Evolutionary conservation across 2,329 filamentous ascomycete species (phyloP).

Genomic region (Aspergillus proliferans): DNA sequence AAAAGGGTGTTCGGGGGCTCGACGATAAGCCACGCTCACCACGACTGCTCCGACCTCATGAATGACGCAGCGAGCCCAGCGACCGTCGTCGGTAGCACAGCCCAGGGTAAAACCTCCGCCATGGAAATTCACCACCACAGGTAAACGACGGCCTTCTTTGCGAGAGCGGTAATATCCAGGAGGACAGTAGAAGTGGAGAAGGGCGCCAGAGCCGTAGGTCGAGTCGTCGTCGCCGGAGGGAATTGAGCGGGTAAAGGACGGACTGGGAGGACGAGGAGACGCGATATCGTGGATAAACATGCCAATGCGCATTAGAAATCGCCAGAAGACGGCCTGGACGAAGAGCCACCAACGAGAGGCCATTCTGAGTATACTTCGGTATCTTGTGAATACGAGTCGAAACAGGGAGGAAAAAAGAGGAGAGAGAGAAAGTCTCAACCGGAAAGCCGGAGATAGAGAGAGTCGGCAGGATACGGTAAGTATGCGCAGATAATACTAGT

Average conservation of each 20-base stretch:
- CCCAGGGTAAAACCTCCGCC: slow-evolving; percentile 59
- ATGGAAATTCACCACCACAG: slow-evolving; percentile 59
- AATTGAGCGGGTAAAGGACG: slow-evolving; percentile 54
- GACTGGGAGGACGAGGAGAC: slow-evolving; percentile 54
- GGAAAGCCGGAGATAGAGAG: too few relatives aligned
- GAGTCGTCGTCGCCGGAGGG: slow-evolving; percentile 44
- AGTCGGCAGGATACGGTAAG: too few relatives aligned
- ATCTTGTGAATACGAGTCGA: slow-evolving; percentile 5
- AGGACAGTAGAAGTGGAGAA: slow-evolving; percentile 58
- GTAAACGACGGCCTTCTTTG: slow-evolving; percentile 42
- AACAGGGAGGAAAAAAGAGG: not conserved
- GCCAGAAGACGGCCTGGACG: slow-evolving; percentile 60
- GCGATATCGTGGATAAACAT: slow-evolving; percentile 63
- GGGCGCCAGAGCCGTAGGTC: slow-evolving; percentile 42
- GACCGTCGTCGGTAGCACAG: slow-evolving; percentile 53
- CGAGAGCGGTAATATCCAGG: slow-evolving; percentile 27
- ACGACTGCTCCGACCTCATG: slow-evolving; percentile 52
- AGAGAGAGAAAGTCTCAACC: not conserved
- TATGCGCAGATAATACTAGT: too few relatives aligned
- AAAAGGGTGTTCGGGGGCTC: slow-evolving; percentile 57
- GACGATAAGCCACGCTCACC: slow-evolving; percentile 56
- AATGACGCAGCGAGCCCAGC: slow-evolving; percentile 54
- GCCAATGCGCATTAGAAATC: slow-evolving; percentile 61
- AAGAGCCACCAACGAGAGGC: slow-evolving; percentile 53
- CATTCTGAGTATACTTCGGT: slow-evolving; percentile 7